Conservation (phyloP, 1,284 basidiomycete species). For the Sparassis latifolia region DNA sequence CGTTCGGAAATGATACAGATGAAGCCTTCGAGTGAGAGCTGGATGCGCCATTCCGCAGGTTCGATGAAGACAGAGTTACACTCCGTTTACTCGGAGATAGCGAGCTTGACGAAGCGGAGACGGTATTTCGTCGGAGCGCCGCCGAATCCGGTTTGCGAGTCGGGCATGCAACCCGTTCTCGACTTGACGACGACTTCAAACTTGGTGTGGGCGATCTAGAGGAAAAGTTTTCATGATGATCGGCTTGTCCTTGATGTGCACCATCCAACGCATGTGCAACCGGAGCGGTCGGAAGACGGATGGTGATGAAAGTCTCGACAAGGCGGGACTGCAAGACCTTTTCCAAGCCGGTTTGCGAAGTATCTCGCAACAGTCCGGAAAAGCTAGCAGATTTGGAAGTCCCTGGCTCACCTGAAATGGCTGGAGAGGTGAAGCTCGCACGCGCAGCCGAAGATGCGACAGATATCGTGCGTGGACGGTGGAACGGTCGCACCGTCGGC, state of each 20-base stretch:
- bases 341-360: slow-evolving; percentile 63
- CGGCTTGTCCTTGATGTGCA: slow-evolving; percentile 8
- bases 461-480: slow-evolving; percentile 45
- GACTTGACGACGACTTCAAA: neutral
- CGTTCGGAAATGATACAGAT: slow-evolving; percentile 9
- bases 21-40: slow-evolving; percentile 10
- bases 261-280: slow-evolving; percentile 8
- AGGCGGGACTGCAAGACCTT: slow-evolving; percentile 65
- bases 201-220: slow-evolving; percentile 11
- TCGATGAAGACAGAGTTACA: slow-evolving; percentile 10
- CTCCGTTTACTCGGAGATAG: slow-evolving; percentile 4
- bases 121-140: slow-evolving; percentile 9
- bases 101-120: slow-evolving; percentile 3
- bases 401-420: slow-evolving; percentile 7
- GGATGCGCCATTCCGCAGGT: slow-evolving; percentile 1
- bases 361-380: slow-evolving; percentile 40
- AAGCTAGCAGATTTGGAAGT: slow-evolving; percentile 21
- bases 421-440: slow-evolving; percentile 4
- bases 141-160: neutral
- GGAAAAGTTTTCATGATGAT: slow-evolving; percentile 10
- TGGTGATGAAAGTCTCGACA: slow-evolving; percentile 71
- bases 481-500: slow-evolving; percentile 20
- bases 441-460: slow-evolving; percentile 36
- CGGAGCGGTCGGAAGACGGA: slow-evolving; percentile 33
- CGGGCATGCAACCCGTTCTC: neutral